Percentiles rank a stretch among this genome's conserved stretches.
These are phyloP conservation scores for Cymbopogon flexuosus DNA, from an alignment of 202 grass and related monocot genomes.

Conservation along the genomic window DNA sequence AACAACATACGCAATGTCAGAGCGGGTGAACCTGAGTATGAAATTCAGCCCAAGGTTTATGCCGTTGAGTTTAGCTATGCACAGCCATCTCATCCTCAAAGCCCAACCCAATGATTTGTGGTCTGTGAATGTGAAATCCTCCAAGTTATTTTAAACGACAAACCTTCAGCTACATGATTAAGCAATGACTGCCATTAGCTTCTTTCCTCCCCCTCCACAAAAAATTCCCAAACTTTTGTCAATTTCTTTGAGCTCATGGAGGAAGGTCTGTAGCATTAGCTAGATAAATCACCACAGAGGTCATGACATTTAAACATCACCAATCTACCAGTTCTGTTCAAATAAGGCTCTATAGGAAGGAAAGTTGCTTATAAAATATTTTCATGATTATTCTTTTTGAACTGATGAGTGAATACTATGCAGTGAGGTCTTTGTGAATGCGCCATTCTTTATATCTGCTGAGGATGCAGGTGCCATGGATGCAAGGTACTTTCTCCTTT, in stretches of 20 bases:
- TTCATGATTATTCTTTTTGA: conserved; percentile 10
- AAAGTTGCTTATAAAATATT: not conserved
- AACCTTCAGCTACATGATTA: not conserved
- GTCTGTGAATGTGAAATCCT: not conserved
- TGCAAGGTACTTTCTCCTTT: conserved; percentile 45
- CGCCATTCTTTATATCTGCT: conserved; percentile 94
- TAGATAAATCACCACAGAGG: not conserved
- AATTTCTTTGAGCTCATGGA: too few species aligned
- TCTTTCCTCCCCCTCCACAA: not conserved
- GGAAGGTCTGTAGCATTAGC: not conserved
- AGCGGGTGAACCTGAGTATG: too few species aligned
- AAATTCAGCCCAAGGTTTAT: too few species aligned
- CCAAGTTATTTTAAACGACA: not conserved
- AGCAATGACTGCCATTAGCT: not conserved
- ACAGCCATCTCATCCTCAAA: not conserved
- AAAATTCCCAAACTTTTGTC: not conserved
- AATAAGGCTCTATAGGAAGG: not conserved
- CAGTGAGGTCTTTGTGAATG: conserved; percentile 89
- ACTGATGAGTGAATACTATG: conserved; percentile 25
- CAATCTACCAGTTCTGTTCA: not conserved
- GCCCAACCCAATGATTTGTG: not conserved
- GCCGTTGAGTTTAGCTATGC: not conserved
- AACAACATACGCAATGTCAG: too few species aligned
- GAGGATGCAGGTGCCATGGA: conserved; percentile 77
- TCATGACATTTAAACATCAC: not conserved